A percentile compares a stretch with the other conserved stretches of the same genome.
Conservation (phyloP, 371 early-diverging fungal species). For the Mucor ambiguus region DNA sequence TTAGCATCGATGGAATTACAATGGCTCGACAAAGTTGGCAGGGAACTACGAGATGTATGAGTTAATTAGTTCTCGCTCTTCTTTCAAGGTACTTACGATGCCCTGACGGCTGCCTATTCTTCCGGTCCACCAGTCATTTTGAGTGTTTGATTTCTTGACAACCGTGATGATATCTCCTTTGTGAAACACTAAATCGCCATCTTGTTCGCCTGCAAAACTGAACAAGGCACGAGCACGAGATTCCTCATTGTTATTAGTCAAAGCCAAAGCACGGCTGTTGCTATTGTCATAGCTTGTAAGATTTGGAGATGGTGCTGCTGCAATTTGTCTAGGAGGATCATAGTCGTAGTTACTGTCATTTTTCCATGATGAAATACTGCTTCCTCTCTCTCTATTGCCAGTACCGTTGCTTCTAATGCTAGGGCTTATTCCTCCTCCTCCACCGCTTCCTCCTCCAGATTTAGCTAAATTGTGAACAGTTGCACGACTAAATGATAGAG, state of each 20-base stretch:
- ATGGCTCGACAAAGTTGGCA: slow-evolving; percentile 68
- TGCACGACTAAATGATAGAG: slow-evolving; percentile 33
- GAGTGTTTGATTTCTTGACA: slow-evolving; percentile 61
- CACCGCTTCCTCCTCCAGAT: background rate
- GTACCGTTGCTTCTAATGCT: background rate
- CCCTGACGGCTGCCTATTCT: slow-evolving; percentile 63
- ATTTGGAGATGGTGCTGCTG: background rate
- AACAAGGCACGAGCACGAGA: slow-evolving; percentile 71
- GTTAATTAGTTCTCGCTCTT: background rate
- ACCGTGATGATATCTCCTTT: slow-evolving; percentile 83
- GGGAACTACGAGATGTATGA: slow-evolving; percentile 56
- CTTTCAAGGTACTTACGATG: slow-evolving; percentile 42
- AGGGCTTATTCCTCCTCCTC: background rate
- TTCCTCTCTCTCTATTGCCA: slow-evolving; percentile 3
- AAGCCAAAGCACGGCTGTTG: background rate
- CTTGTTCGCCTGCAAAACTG: slow-evolving; percentile 75
- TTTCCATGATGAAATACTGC: slow-evolving; percentile 1
- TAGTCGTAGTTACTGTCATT: background rate
- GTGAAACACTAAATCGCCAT: slow-evolving; percentile 74
- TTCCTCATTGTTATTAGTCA: slow-evolving; percentile 26
- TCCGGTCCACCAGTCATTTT: slow-evolving; percentile 91
- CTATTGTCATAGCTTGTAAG: background rate
- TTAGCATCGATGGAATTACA: background rate
- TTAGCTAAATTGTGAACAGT: slow-evolving; percentile 31
- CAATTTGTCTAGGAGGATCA: slow-evolving; percentile 12